phyloP scores from a whole-genome alignment of 345 rosid genomes.

The Aegle marmelos region DNA sequence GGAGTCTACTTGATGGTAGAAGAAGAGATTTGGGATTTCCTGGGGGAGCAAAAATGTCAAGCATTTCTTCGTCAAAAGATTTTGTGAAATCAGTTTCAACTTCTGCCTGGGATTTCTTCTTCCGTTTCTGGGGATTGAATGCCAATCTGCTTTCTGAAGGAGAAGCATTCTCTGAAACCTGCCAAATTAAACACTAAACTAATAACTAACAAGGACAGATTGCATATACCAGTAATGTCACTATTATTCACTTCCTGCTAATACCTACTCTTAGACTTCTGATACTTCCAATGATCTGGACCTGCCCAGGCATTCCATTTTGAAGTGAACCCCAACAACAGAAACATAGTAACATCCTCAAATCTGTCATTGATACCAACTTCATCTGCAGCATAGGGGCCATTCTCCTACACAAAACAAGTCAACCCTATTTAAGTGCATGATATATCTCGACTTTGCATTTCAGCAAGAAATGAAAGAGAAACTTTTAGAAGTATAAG shows the following conservation, averaged over 20 bases:
- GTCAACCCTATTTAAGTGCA: slow-evolving; percentile 3
- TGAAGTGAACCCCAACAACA: slow-evolving; percentile 47
- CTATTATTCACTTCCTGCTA: background rate
- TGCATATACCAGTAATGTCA: background rate
- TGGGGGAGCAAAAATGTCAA: slow-evolving; percentile 73
- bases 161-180: slow-evolving; percentile 3
- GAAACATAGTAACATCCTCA: slow-evolving; percentile 28
- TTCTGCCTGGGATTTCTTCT: slow-evolving; percentile 34
- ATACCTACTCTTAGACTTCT: slow-evolving; percentile 27
- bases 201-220: background rate
- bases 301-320: slow-evolving; percentile 49
- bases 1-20: slow-evolving; percentile 64
- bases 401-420: slow-evolving; percentile 27
- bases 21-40: slow-evolving; percentile 72
- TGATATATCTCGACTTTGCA: background rate
- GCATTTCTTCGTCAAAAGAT: slow-evolving; percentile 65
- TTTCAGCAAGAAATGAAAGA: background rate
- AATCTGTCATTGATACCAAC: slow-evolving; percentile 46
- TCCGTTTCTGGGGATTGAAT: slow-evolving; percentile 5
- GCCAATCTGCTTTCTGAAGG: slow-evolving; percentile 6
- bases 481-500: background rate
- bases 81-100: slow-evolving; percentile 71
- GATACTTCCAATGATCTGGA: slow-evolving; percentile 46
- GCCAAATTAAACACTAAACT: background rate
- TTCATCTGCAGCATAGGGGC: slow-evolving; percentile 1